Conservation (phyloP, 2,329 filamentous ascomycete genomes). For the Teratosphaeria pseudoeucalypti region DNA sequence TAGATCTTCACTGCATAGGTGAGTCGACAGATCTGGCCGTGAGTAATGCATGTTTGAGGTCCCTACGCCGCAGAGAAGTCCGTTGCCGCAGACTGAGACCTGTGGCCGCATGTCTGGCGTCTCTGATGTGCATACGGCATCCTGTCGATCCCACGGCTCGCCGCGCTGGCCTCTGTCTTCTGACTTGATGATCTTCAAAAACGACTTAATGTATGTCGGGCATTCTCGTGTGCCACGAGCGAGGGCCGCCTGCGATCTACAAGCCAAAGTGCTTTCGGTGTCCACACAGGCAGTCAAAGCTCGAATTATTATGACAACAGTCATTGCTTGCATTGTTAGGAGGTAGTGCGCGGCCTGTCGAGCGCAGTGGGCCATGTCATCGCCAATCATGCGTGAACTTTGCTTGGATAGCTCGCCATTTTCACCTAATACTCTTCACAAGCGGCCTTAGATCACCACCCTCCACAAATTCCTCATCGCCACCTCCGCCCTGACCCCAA, state of each 20-base stretch:
- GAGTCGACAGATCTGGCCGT: neutral
- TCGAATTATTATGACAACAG: too few relatives aligned
- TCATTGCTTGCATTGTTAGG: too few relatives aligned
- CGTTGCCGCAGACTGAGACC: too few relatives aligned
- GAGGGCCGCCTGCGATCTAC: too few relatives aligned
- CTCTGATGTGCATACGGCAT: neutral
- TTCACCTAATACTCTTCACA: conserved; percentile 36
- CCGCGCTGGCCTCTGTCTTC: too few relatives aligned
- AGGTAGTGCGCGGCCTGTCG: neutral
- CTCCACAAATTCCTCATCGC: conserved; percentile 38
- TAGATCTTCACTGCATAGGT: neutral
- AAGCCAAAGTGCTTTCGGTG: too few relatives aligned
- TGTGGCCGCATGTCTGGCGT: neutral
- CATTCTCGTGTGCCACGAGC: too few relatives aligned
- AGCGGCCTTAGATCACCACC: conserved; percentile 40
- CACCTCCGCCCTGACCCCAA: conserved; percentile 35
- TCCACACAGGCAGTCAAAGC: too few relatives aligned
- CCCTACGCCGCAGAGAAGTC: too few relatives aligned
- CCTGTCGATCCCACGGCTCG: too few relatives aligned
- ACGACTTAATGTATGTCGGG: too few relatives aligned
- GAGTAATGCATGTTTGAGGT: neutral
- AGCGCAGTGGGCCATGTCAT: neutral
- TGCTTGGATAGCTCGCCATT: neutral
- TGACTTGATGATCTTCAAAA: too few relatives aligned
- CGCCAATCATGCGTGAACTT: neutral